Percentiles rank a stretch among this genome's conserved stretches.
Evolutionary conservation across 2,329 filamentous ascomycete species (phyloP).

Genomic region (Canariomyces notabilis): DNA sequence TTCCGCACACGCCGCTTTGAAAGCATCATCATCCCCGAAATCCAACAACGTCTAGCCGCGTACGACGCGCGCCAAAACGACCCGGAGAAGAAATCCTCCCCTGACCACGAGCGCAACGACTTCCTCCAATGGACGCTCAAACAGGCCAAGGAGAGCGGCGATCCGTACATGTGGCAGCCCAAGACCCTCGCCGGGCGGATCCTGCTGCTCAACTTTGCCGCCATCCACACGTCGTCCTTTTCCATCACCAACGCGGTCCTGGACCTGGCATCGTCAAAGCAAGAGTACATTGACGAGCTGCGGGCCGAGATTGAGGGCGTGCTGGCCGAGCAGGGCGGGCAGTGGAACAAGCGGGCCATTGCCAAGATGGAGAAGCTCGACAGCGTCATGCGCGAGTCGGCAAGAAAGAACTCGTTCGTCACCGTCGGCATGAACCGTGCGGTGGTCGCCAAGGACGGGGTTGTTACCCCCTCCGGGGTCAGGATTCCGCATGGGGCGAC

Average conservation of each 20-base stretch:
- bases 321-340: constrained; percentile 26
- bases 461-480: constrained; percentile 33
- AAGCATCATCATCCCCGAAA: constrained; percentile 24
- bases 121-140: constrained; percentile 24
- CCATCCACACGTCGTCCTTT: constrained; percentile 37
- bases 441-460: constrained; percentile 25
- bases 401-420: constrained; percentile 33
- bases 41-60: constrained; percentile 25
- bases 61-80: constrained; percentile 22
- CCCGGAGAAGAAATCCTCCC: constrained; percentile 19
- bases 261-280: constrained; percentile 37
- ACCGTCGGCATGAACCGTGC: constrained; percentile 25
- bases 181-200: constrained; percentile 28
- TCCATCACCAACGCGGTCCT: constrained; percentile 36
- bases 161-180: constrained; percentile 24
- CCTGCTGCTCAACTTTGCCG: constrained; percentile 33
- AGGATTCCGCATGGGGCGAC: constrained; percentile 28
- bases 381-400: constrained; percentile 37
- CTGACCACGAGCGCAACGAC: constrained; percentile 17
- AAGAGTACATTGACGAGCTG: constrained; percentile 39
- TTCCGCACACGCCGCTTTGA: constrained; percentile 23
- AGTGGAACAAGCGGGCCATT: constrained; percentile 33
- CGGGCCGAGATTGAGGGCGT: constrained; percentile 37
- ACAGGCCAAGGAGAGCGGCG: constrained; percentile 20
- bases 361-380: constrained; percentile 36